Base-by-base conservation (phyloP, 2,329 filamentous ascomycete genomes). In the Pseudopithomyces chartarum region DNA sequence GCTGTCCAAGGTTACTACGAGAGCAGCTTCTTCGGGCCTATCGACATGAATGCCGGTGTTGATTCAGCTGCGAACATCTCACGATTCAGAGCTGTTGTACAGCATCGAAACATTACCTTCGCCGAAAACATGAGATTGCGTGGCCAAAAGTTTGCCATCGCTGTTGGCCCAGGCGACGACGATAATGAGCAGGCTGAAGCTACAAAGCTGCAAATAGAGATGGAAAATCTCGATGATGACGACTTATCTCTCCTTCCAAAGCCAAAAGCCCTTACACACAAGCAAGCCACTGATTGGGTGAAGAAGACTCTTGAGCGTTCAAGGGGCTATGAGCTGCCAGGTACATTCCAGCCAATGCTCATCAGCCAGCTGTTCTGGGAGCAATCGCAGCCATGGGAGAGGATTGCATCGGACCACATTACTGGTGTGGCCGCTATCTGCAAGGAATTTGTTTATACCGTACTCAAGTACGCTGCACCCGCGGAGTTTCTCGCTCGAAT, bases 341-440 rank as follows among this genome's bases (percentile, higher is more conserved):
- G 87, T 0, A 84, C 78, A 0, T 88, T 86, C 69, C 87, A 87
- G 57, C 82, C 86, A 0, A 67, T 85, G 52, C 74, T 89, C 10
- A 79, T 90, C 0, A 75, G 76, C 0, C 82, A 88, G 20, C 68
- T 90, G 0, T 90, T 90, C 65, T 74, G 74, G 19, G 80, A 87
- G 44, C 86, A 90, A 55, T 85, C 81, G 0, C 53, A 62, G 6
- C 81, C 80, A 0, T 90, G 86, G 87, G 68, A 78, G 40, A 29
- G 54, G 0, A 77, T 82, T 2, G 76, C 71, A 2, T 53, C 42
- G 2, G 42, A 58, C 0, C 78, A 81, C 52, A 70, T 81, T 38
- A 59, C 70, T 3, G 68, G 57, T 0, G 68, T 83, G 33, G 68
- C 74, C 36, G 45, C 60, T 0, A 62, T 67, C 0, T 74, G 75